Evolutionary conservation across 345 rosid species (phyloP).

Genomic region (Passiflora organensis): DNA sequence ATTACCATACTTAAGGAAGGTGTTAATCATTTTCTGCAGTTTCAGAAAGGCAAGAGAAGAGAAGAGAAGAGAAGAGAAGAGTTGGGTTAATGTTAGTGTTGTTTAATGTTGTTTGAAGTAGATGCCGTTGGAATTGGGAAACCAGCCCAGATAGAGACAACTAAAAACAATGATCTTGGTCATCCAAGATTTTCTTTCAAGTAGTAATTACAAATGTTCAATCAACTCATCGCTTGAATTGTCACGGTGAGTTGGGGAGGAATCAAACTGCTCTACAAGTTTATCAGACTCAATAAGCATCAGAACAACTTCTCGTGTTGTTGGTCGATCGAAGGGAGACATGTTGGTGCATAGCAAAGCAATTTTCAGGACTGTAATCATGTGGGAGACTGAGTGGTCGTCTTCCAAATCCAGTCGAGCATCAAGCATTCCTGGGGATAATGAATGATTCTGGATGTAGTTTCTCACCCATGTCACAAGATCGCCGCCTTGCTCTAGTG

Average conservation of each 20-base stretch:
- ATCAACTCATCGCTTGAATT: constrained; percentile 23
- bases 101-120: too few species aligned
- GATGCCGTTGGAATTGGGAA: too few species aligned
- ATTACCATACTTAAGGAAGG: too few species aligned
- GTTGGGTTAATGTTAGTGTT: too few species aligned
- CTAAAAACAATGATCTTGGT: neutral
- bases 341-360: constrained; percentile 68
- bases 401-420: constrained; percentile 47
- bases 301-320: constrained; percentile 72
- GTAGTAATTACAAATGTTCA: constrained; percentile 9
- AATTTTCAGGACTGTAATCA: constrained; percentile 64
- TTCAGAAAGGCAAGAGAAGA: too few species aligned
- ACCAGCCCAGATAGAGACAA: too few species aligned
- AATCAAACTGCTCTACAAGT: constrained; percentile 35
- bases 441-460: constrained; percentile 42
- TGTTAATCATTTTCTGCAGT: too few species aligned
- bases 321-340: constrained; percentile 70
- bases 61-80: too few species aligned
- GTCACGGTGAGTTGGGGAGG: constrained; percentile 22
- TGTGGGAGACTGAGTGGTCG: constrained; percentile 51
- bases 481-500: constrained; percentile 86
- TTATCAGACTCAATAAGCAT: constrained; percentile 64
- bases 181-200: neutral
- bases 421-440: constrained; percentile 60
- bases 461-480: constrained; percentile 66